phyloP scores from a whole-genome alignment of 2,329 filamentous ascomycete genomes.

The Pleurostoma richardsiae region DNA sequence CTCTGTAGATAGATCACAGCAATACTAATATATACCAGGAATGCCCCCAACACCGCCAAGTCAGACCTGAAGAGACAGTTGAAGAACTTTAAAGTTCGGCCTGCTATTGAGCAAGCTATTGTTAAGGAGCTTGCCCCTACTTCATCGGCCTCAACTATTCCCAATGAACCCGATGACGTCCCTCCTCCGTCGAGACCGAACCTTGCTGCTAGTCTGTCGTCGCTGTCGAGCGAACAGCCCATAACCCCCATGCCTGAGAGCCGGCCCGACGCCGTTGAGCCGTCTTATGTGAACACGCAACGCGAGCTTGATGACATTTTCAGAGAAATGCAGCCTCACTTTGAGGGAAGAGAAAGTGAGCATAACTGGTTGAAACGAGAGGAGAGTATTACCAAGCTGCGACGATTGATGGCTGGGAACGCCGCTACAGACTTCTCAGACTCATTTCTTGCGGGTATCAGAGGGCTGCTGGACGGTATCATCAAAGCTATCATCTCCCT shows the following conservation, averaged over 20 bases:
- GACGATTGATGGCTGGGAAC: constrained; percentile 79
- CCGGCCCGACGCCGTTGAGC: constrained; percentile 67
- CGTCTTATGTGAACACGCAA: constrained; percentile 76
- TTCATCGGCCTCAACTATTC: constrained; percentile 30
- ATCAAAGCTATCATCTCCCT: constrained; percentile 80
- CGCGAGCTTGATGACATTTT: constrained; percentile 87
- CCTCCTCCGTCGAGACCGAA: constrained; percentile 34
- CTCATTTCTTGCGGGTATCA: constrained; percentile 65
- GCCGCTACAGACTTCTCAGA: constrained; percentile 71
- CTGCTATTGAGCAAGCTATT: constrained; percentile 79
- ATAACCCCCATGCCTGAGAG: constrained; percentile 59
- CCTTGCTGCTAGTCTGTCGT: constrained; percentile 48
- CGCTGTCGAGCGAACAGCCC: constrained; percentile 43
- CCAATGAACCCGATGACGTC: constrained; percentile 28
- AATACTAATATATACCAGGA: constrained; percentile 34
- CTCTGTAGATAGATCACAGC: no score
- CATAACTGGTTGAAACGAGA: constrained; percentile 88
- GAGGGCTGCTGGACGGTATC: constrained; percentile 76
- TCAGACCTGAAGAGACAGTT: constrained; percentile 85
- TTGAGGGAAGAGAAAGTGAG: constrained; percentile 86
- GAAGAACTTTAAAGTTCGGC: constrained; percentile 76
- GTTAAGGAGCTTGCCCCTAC: constrained; percentile 55
- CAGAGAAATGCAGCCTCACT: constrained; percentile 72
- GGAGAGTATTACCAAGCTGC: constrained; percentile 70
- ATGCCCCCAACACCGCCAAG: constrained; percentile 77